A percentile compares a stretch with the other conserved stretches of the same genome.
Conservation (phyloP, 1,139 yeast genomes). For the Scheffersomyces stambukii region DNA sequence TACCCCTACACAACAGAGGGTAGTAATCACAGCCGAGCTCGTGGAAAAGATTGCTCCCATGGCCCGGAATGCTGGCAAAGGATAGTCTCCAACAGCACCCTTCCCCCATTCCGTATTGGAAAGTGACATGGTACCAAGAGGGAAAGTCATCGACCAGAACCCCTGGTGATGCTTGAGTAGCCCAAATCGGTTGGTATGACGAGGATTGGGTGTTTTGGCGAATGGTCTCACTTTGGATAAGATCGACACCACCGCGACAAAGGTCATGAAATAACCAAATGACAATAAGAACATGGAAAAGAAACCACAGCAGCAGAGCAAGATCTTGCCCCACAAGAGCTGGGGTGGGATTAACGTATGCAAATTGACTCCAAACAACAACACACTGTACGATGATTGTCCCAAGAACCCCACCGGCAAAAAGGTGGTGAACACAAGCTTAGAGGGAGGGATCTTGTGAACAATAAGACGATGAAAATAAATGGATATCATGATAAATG, state of each 20-base stretch:
- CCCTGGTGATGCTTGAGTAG: conserved; percentile 28
- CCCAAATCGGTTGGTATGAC: conserved; percentile 11
- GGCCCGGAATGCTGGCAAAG: conserved; percentile 51
- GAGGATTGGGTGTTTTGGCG: conserved; percentile 14
- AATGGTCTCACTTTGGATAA: conserved; percentile 34
- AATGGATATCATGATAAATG: conserved; percentile 52
- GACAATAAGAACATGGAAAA: conserved; percentile 49
- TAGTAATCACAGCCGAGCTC: conserved; percentile 23
- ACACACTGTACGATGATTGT: conserved; percentile 71
- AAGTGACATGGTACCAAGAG: conserved; percentile 77
- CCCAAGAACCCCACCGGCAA: conserved; percentile 50
- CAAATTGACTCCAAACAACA: conserved; percentile 49
- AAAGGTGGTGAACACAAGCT: conserved; percentile 22
- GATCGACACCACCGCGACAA: conserved; percentile 46
- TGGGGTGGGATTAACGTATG: conserved; percentile 15
- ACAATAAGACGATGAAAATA: conserved; percentile 57
- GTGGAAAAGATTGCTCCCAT: conserved; percentile 60
- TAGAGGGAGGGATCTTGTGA: conserved; percentile 54
- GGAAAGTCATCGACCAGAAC: conserved; percentile 91
- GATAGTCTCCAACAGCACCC: conserved; percentile 29
- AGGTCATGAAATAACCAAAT: conserved; percentile 62
- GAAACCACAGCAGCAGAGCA: conserved; percentile 18
- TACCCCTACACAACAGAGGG: conserved; percentile 28
- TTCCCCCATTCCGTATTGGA: conserved; percentile 50
- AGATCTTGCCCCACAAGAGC: conserved; percentile 14